Percentiles rank a stretch among this genome's conserved stretches.
phyloP scores from a whole-genome alignment of 768 basidiomycete genomes.

The Hygrocybe punicea region DNA sequence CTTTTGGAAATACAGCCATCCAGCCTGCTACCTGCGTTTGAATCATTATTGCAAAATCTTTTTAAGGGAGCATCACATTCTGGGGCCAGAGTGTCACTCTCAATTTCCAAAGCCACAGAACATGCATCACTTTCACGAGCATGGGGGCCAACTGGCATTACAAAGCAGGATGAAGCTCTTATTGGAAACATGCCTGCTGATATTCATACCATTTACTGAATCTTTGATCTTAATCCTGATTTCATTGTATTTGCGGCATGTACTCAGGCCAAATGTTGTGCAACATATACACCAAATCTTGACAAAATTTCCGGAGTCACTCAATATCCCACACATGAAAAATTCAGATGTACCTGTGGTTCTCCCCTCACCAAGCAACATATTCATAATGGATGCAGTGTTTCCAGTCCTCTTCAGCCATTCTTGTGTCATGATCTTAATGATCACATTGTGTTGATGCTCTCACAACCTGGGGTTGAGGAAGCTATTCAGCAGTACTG shows the following conservation, averaged over 20 bases:
- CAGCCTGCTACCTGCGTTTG: not conserved
- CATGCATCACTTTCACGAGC: not conserved
- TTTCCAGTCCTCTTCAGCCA: not conserved
- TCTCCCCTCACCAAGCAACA: not conserved
- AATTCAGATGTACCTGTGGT: not conserved
- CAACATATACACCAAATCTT: not conserved
- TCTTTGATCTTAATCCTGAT: not conserved
- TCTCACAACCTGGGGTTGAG: slow-evolving; percentile 10
- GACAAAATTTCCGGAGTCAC: not conserved
- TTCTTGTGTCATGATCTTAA: slow-evolving; percentile 6
- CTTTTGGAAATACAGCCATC: not conserved
- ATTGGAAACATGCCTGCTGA: not conserved
- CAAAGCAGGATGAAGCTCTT: not conserved
- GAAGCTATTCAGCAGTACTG: not conserved
- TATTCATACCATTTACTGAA: not conserved
- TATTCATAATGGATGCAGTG: not conserved
- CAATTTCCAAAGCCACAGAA: not conserved
- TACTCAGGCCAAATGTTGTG: not conserved
- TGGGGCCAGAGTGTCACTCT: not conserved
- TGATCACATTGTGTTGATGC: slow-evolving; percentile 7
- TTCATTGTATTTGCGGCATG: not conserved
- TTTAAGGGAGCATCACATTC: not conserved
- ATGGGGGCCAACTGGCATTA: not conserved
- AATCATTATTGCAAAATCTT: no score
- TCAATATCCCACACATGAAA: no score